phyloP scores from a whole-genome alignment of 768 basidiomycete species.

The Mycena vitilis region DNA sequence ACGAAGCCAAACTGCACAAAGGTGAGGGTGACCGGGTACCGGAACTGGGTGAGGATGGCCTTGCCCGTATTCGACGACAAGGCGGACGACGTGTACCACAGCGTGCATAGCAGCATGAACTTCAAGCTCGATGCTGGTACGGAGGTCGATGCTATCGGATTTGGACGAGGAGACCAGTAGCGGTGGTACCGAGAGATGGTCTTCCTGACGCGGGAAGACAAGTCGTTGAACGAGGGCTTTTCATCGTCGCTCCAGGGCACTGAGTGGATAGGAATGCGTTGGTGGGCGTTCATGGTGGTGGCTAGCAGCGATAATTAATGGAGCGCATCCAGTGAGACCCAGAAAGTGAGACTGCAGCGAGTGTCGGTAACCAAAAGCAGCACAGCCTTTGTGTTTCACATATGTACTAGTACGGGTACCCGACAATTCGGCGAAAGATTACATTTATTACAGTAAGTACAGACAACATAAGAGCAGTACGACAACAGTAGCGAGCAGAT shows the following conservation, averaged over 20 bases:
- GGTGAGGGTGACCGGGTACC: conserved; percentile 95
- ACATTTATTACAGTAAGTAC: too few species aligned
- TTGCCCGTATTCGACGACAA: conserved; percentile 98
- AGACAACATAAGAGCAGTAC: not conserved
- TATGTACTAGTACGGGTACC: too few species aligned
- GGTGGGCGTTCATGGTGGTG: conserved; percentile 26
- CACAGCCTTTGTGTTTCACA: conserved; percentile 19
- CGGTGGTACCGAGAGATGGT: conserved; percentile 32
- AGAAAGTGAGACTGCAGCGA: conserved; percentile 18
- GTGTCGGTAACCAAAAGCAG: conserved; percentile 5
- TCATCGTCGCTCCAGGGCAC: conserved; percentile 37
- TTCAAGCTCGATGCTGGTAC: conserved; percentile 44
- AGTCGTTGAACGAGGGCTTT: conserved; percentile 30
- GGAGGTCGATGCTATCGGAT: conserved; percentile 39
- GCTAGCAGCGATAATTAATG: conserved; percentile 28
- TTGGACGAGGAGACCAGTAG: conserved; percentile 32
- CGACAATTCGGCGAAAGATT: not conserved
- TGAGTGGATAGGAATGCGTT: conserved; percentile 38
- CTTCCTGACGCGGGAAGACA: conserved; percentile 30
- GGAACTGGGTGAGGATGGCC: conserved; percentile 90
- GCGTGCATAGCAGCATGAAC: conserved; percentile 84
- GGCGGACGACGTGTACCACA: conserved; percentile 96
- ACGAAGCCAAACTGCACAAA: conserved; percentile 98
- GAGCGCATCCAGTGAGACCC: conserved; percentile 28
- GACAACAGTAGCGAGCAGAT: not conserved